A percentile compares a stretch with the other conserved stretches of the same genome.
Evolutionary conservation across 2,329 filamentous ascomycete genomes (phyloP).

Genomic region (Lachnellula arida): DNA sequence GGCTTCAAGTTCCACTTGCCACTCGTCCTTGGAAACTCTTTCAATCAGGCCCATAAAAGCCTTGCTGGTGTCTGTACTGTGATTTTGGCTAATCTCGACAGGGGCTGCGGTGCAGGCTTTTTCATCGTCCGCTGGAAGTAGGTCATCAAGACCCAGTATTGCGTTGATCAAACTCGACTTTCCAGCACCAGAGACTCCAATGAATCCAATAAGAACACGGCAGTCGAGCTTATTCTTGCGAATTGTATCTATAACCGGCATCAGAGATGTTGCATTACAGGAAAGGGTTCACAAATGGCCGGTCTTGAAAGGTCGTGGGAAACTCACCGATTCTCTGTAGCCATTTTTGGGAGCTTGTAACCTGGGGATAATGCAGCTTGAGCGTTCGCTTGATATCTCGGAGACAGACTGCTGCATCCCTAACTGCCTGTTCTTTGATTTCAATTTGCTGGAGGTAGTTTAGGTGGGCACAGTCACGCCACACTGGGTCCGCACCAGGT

Average conservation of each 20-base stretch:
- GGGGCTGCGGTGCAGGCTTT: background rate
- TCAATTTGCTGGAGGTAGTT: background rate
- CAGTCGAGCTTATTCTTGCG: background rate
- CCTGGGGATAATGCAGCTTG: background rate
- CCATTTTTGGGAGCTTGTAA: background rate
- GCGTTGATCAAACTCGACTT: background rate
- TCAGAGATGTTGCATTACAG: no score
- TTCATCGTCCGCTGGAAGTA: background rate
- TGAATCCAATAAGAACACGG: background rate
- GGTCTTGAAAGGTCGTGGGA: no score
- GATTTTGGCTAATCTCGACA: background rate
- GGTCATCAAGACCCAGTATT: background rate
- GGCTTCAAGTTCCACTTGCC: background rate
- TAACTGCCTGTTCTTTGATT: background rate
- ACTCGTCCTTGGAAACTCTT: background rate
- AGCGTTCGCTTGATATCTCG: background rate
- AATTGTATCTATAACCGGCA: no score
- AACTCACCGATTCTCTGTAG: no score
- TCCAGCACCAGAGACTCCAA: background rate
- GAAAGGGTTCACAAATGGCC: no score
- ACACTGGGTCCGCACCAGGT: background rate
- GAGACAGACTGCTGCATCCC: background rate
- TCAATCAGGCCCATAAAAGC: background rate
- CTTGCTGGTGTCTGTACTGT: background rate
- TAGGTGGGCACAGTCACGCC: background rate